These are phyloP conservation scores for Magnaporthiopsis incrustans DNA, from an alignment of 2,329 filamentous ascomycete species.

Conservation along the genomic window DNA sequence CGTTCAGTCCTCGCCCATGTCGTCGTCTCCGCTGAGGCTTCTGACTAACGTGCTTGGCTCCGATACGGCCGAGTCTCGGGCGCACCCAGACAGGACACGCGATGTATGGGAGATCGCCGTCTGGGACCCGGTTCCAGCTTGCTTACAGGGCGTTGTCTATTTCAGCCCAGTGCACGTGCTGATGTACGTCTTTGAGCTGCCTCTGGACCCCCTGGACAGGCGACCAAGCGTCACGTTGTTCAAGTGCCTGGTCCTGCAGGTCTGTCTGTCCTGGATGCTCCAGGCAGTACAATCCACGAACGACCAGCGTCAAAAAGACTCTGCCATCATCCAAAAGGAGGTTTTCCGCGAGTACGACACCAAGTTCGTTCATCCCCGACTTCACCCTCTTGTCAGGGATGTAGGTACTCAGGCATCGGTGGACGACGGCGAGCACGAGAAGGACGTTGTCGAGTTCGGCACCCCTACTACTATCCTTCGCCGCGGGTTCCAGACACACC, in stretches of 20 bases:
- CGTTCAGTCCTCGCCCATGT: conserved; percentile 70
- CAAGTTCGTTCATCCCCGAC: conserved; percentile 85
- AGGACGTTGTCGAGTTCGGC: conserved; percentile 38
- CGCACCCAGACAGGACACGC: conserved; percentile 70
- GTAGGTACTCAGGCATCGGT: conserved; percentile 70
- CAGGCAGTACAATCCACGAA: conserved; percentile 66
- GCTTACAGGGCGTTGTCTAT: conserved; percentile 72
- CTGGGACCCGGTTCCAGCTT: conserved; percentile 88
- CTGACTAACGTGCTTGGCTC: conserved; percentile 59
- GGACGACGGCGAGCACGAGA: conserved; percentile 32
- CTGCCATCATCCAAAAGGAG: conserved; percentile 76
- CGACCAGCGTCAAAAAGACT: conserved; percentile 78
- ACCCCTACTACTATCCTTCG: conserved; percentile 57
- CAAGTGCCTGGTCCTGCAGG: conserved; percentile 69
- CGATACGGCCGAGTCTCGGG: conserved; percentile 69
- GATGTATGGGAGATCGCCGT: conserved; percentile 94
- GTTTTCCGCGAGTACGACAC: conserved; percentile 93
- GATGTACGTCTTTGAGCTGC: conserved; percentile 82
- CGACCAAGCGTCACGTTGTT: conserved; percentile 80
- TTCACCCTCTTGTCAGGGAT: conserved; percentile 71
- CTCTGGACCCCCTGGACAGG: conserved; percentile 65
- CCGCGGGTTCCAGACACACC: conserved; percentile 70
- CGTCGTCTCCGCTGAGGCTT: conserved; percentile 71
- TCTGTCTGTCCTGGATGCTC: conserved; percentile 70
- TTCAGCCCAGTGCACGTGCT: conserved; percentile 94